Conservation (phyloP, 2,329 filamentous ascomycete genomes). For the Microsporum audouinii region DNA sequence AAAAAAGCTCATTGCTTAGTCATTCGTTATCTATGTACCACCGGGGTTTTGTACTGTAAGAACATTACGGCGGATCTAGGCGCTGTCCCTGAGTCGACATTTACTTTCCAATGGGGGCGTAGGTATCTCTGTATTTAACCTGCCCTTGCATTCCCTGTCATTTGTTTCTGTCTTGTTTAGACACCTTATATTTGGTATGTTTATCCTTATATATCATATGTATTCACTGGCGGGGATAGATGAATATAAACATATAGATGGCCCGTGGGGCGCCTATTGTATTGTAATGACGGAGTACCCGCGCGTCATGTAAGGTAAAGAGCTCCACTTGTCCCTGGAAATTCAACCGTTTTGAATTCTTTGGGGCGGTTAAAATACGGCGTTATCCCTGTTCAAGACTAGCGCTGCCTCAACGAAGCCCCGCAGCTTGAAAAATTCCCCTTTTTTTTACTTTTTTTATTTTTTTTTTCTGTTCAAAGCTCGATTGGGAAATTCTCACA, state of each 20-base stretch:
- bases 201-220: too few species aligned
- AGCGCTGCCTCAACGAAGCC: constrained; percentile 1
- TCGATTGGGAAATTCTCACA: neutral
- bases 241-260: neutral
- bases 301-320: neutral
- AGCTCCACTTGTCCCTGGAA: neutral
- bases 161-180: neutral
- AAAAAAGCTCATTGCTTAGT: neutral
- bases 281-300: neutral
- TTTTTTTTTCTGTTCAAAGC: neutral
- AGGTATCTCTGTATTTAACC: neutral
- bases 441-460: constrained; percentile 4
- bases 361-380: constrained; percentile 20
- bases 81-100: neutral
- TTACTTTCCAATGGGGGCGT: neutral
- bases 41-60: neutral
- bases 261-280: neutral
- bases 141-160: neutral
- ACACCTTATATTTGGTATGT: too few species aligned
- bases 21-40: neutral
- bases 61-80: neutral
- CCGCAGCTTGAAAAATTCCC: neutral
- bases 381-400: constrained; percentile 22
- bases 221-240: too few species aligned
- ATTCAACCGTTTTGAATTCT: constrained; percentile 30